Evolutionary conservation across 2,329 filamentous ascomycete genomes (phyloP).

Genomic region (Xylariaceae sp.): DNA sequence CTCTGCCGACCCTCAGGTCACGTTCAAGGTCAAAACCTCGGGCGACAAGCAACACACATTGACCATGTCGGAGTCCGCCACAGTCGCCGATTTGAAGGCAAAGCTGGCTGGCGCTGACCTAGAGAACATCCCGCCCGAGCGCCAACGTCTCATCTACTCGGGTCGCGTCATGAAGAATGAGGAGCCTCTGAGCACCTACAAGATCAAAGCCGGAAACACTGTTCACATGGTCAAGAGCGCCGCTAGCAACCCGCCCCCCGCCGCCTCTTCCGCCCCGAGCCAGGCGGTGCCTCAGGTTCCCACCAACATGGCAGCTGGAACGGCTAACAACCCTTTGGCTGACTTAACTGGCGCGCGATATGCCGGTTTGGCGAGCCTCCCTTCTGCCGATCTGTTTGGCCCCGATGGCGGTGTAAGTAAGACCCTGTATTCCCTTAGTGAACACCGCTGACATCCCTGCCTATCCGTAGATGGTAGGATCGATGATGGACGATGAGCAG

Average conservation of each 20-base stretch:
- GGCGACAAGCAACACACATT: conserved; percentile 78
- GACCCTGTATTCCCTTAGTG: neutral
- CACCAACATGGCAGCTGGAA: conserved; percentile 72
- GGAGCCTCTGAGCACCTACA: conserved; percentile 77
- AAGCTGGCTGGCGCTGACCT: conserved; percentile 77
- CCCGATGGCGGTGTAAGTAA: conserved; percentile 83
- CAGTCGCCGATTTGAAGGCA: conserved; percentile 79
- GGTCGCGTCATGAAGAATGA: conserved; percentile 94
- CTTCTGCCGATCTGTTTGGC: conserved; percentile 82
- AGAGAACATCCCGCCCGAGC: conserved; percentile 79
- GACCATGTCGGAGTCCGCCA: conserved; percentile 70
- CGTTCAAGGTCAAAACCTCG: conserved; percentile 98
- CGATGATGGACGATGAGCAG: conserved; percentile 68
- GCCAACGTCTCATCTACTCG: conserved; percentile 95
- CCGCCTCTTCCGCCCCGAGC: conserved; percentile 37
- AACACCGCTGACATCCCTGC: neutral
- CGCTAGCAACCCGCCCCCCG: conserved; percentile 65
- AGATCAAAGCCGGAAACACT: conserved; percentile 93
- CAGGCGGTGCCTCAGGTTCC: conserved; percentile 56
- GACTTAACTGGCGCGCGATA: conserved; percentile 89
- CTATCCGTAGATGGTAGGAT: conserved; percentile 72
- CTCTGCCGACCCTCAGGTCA: conserved; percentile 67
- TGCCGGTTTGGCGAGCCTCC: conserved; percentile 84
- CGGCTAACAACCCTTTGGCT: conserved; percentile 83
- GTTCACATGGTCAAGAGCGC: conserved; percentile 96